These are phyloP conservation scores for Primulina tabacum DNA, from an alignment of 257 asterid species.

Conservation along the genomic window DNA sequence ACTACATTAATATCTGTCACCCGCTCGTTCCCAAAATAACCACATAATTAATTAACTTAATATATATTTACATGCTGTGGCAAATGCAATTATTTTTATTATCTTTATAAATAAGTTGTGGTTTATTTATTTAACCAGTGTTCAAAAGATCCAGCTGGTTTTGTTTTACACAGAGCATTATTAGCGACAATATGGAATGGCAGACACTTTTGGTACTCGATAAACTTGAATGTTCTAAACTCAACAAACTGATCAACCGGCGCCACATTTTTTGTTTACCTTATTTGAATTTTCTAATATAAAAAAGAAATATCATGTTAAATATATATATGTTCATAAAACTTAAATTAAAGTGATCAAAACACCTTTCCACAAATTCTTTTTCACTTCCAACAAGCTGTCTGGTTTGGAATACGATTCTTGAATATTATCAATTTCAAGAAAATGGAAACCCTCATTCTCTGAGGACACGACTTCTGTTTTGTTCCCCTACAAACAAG, in stretches of 20 bases:
- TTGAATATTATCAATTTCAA: conserved; percentile 27
- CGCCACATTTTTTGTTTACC: too few species aligned
- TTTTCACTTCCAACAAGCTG: conserved; percentile 20
- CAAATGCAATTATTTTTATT: too few species aligned
- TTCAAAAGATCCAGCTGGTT: neutral
- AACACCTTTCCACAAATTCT: conserved; percentile 5
- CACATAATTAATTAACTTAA: too few species aligned
- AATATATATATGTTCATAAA: too few species aligned
- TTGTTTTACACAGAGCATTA: too few species aligned
- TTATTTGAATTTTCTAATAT: too few species aligned
- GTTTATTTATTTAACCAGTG: neutral
- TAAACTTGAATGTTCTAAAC: neutral
- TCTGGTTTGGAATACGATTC: conserved; percentile 14
- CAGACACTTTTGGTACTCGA: neutral
- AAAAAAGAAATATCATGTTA: too few species aligned
- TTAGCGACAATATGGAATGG: neutral
- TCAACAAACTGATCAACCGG: too few species aligned
- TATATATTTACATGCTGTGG: too few species aligned
- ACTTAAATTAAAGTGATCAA: neutral
- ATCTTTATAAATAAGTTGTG: neutral
- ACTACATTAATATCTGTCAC: too few species aligned
- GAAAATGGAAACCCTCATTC: conserved; percentile 34
- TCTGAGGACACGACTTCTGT: conserved; percentile 14
- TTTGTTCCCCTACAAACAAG: conserved; percentile 28
- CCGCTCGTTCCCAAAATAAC: too few species aligned